Percentiles rank a stretch among this genome's conserved stretches.
Evolutionary conservation across 106 monocot genomes (phyloP).

Genomic region (Apostasia ramifera): DNA sequence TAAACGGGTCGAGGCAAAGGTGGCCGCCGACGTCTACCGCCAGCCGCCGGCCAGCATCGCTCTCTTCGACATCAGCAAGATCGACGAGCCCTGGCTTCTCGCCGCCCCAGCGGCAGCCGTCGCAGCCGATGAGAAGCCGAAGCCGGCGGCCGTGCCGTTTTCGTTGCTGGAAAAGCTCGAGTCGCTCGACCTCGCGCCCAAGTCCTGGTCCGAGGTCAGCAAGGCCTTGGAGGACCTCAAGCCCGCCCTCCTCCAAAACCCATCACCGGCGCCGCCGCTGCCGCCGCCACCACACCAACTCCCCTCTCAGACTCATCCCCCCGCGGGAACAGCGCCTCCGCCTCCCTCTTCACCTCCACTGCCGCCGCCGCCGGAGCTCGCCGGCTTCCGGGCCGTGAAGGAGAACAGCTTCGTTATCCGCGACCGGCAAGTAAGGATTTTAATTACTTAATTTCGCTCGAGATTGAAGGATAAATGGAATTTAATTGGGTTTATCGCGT

Average conservation of each 20-base stretch:
- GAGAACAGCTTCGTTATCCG: conserved; percentile 74
- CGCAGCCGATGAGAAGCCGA: conserved; percentile 19
- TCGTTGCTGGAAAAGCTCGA: conserved; percentile 77
- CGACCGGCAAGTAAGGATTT: conserved; percentile 18
- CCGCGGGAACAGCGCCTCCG: neutral
- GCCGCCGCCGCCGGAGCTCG: conserved; percentile 14
- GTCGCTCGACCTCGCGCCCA: conserved; percentile 46
- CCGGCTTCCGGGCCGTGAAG: conserved; percentile 37
- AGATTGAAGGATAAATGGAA: too few species aligned
- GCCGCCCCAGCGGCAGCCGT: conserved; percentile 9
- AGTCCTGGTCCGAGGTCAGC: conserved; percentile 93
- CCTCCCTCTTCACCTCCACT: neutral
- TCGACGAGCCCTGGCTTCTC: conserved; percentile 86
- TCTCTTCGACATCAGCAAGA: conserved; percentile 70
- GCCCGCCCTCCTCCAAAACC: conserved; percentile 26
- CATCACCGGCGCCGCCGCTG: neutral
- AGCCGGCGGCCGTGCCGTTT: conserved; percentile 25
- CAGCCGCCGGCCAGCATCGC: conserved; percentile 77
- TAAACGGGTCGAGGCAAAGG: conserved; percentile 37
- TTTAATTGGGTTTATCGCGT: too few species aligned
- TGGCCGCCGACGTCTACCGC: conserved; percentile 36
- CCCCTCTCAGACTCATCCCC: neutral
- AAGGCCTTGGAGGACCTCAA: conserved; percentile 80
- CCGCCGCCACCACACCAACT: neutral
- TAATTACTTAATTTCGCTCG: too few species aligned